Percentiles rank a stretch among this genome's conserved stretches.
These are phyloP conservation scores for Apiotrichum laibachii DNA, from an alignment of 1,284 basidiomycete species.

Conservation along the genomic window DNA sequence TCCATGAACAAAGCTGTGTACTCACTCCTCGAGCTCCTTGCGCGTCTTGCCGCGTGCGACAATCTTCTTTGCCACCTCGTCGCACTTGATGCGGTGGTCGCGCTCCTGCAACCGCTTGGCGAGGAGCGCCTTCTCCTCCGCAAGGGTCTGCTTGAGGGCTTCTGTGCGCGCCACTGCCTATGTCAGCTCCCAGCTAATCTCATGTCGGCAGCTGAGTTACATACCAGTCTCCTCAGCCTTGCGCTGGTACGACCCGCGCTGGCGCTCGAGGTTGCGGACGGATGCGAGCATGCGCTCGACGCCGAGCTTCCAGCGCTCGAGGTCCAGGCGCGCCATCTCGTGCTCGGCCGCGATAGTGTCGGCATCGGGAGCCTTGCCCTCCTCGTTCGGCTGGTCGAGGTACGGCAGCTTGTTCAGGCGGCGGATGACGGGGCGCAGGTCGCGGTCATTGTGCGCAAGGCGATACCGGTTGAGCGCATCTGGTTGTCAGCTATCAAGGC, in stretches of 20 bases:
- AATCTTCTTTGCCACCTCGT: constrained; percentile 41
- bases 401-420: constrained; percentile 35
- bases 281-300: constrained; percentile 38
- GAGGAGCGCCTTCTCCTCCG: constrained; percentile 35
- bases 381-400: background rate
- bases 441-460: constrained; percentile 41
- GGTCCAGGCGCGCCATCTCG: constrained; percentile 35
- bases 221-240: constrained; percentile 35
- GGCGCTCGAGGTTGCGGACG: constrained; percentile 34
- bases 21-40: constrained; percentile 43
- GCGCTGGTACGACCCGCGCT: constrained; percentile 28
- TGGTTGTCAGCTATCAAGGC: constrained; percentile 13
- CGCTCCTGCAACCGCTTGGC: constrained; percentile 27
- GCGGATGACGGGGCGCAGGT: constrained; percentile 34
- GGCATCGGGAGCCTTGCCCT: background rate
- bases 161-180: constrained; percentile 21
- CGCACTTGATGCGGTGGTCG: constrained; percentile 40
- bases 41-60: constrained; percentile 29
- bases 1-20: background rate
- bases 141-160: constrained; percentile 26
- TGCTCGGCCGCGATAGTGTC: constrained; percentile 18
- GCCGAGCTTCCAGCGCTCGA: constrained; percentile 35
- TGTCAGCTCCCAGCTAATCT: background rate
- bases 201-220: constrained; percentile 4
- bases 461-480: constrained; percentile 45